phyloP scores from a whole-genome alignment of 495 filamentous ascomycete species.

The Penicillium arizonense region DNA sequence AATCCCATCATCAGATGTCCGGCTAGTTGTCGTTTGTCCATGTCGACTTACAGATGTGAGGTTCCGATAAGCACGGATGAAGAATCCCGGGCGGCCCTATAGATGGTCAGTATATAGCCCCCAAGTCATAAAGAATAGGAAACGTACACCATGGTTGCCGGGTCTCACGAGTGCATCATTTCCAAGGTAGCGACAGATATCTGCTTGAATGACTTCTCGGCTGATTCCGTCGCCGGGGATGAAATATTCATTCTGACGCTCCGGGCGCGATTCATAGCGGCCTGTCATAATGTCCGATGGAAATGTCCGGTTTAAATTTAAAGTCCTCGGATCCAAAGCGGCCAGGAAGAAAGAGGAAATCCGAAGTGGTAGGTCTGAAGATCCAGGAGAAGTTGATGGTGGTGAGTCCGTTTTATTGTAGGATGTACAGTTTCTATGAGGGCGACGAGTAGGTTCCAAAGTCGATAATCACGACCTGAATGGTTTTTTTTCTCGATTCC shows the following conservation, averaged over 20 bases:
- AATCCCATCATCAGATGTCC: constrained; percentile 5
- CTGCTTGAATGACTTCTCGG: constrained; percentile 89
- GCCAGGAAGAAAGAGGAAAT: constrained; percentile 23
- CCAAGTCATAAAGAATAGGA: constrained; percentile 8
- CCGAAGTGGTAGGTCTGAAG: constrained; percentile 13
- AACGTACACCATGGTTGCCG: constrained; percentile 73
- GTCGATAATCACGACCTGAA: constrained; percentile 23
- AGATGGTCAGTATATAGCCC: constrained; percentile 32
- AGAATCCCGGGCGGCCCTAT: constrained; percentile 73
- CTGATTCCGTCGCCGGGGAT: constrained; percentile 86
- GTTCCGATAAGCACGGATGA: constrained; percentile 84
- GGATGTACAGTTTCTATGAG: constrained; percentile 29
- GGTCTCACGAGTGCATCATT: constrained; percentile 89
- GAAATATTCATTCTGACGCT: constrained; percentile 80
- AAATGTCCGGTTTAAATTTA: constrained; percentile 26
- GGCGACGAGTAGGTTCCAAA: constrained; percentile 17
- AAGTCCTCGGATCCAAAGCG: constrained; percentile 39
- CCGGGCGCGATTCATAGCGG: constrained; percentile 39
- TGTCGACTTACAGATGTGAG: constrained; percentile 71
- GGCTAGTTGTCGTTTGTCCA: background rate
- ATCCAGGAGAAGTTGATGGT: constrained; percentile 11
- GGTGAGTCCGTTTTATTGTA: constrained; percentile 24
- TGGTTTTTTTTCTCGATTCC: constrained; percentile 9
- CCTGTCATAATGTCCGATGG: constrained; percentile 41
- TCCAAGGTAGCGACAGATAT: constrained; percentile 92